Evolutionary conservation across 1,284 basidiomycete genomes (phyloP).

Genomic region (Acaromyces ingoldii): DNA sequence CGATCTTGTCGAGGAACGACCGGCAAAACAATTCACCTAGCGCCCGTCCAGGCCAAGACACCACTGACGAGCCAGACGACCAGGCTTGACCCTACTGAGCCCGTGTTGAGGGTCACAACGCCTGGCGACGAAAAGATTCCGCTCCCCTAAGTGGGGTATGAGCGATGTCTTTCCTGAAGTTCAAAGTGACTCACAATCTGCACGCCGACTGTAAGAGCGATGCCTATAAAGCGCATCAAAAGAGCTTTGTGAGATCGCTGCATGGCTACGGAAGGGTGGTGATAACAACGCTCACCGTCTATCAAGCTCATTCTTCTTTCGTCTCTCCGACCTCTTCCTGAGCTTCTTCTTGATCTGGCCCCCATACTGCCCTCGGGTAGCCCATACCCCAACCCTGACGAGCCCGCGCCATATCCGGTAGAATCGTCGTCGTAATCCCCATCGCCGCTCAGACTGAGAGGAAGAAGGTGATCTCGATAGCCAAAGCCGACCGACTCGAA

Average conservation of each 20-base stretch:
- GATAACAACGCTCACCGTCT: neutral
- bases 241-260: conserved; percentile 1
- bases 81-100: conserved; percentile 40
- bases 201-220: conserved; percentile 43
- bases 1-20: conserved; percentile 56
- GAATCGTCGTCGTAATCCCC: conserved; percentile 24
- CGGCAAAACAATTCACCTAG: conserved; percentile 56
- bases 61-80: conserved; percentile 45
- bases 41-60: conserved; percentile 45
- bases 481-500: conserved; percentile 35
- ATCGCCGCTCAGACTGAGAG: conserved; percentile 23
- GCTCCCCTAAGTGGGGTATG: no score
- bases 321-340: conserved; percentile 6
- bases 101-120: conserved; percentile 44
- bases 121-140: conserved; percentile 50
- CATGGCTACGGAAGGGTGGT: neutral
- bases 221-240: neutral
- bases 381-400: neutral
- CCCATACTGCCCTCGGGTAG: conserved; percentile 9
- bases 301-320: conserved; percentile 1
- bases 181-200: no score
- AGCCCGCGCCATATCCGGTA: conserved; percentile 29
- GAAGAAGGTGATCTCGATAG: conserved; percentile 33
- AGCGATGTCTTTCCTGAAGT: no score
- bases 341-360: neutral